These are phyloP conservation scores for Rhizophagus clarus DNA, from an alignment of 192 early-diverging fungal genomes.

Conservation along the genomic window DNA sequence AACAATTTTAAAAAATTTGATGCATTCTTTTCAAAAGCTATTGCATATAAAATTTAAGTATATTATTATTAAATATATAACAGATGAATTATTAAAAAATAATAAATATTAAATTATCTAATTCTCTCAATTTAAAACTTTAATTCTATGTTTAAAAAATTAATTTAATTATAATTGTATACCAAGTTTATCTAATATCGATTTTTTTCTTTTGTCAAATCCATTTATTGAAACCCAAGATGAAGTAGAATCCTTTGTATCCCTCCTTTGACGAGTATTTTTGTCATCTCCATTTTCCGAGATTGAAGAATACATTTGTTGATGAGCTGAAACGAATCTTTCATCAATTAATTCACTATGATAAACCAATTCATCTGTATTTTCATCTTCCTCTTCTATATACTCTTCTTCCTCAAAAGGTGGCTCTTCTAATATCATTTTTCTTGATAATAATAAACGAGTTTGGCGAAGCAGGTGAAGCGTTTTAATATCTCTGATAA, in stretches of 20 bases:
- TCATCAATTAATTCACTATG: background rate
- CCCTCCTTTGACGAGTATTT: background rate
- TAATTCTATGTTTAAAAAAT: too few relatives aligned
- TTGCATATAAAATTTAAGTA: too few relatives aligned
- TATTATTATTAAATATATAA: too few relatives aligned
- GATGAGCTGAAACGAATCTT: background rate
- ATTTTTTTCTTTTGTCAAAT: constrained; percentile 5
- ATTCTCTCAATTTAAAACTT: too few relatives aligned
- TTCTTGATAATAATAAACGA: constrained; percentile 18
- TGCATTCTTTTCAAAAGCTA: too few relatives aligned
- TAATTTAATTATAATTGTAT: background rate
- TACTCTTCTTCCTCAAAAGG: background rate
- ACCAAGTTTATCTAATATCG: background rate
- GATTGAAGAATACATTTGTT: background rate
- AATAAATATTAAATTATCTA: too few relatives aligned
- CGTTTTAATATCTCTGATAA: constrained; percentile 7
- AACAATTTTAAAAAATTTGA: too few relatives aligned
- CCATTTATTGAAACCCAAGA: background rate
- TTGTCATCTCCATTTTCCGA: too few relatives aligned
- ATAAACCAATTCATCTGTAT: background rate
- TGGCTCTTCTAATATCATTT: background rate
- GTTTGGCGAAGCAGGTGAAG: constrained; percentile 10
- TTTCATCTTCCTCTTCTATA: background rate
- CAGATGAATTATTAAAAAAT: too few relatives aligned
- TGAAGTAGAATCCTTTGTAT: background rate